Base-by-base conservation (phyloP, 768 basidiomycete genomes). In the Trametes coccinea region DNA sequence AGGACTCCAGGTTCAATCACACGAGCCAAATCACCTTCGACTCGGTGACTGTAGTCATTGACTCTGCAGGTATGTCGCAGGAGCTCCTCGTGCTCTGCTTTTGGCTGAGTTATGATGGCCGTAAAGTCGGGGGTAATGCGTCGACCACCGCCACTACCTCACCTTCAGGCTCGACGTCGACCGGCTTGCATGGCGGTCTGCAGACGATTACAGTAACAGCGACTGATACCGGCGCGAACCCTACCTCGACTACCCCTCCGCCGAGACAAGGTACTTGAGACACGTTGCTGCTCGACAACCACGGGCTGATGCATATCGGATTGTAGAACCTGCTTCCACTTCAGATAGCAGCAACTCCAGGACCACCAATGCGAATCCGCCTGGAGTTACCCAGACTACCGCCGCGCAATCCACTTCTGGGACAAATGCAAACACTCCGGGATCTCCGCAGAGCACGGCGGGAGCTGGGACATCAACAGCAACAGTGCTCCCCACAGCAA, bases 11-110 rank as follows among this genome's bases (percentile, higher is more conserved):
- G 9, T 67, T 65, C 56, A 59, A 64, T 29, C 47, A 57, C 29
- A 48, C 59, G 13, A 70, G 71, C 33, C 56, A 70, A 48, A 61
- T 74, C 50, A 73, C 66, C 3, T 71, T 75, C 34, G 64, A 69
- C 39, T 66, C 67, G 40, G 53, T 73, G 16, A 54, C 62, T 9
- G 66, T 73, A 22, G 52, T 56, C 16, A 33, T 45, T 3, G 58
- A 47, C 22, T 14, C 48, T 10, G 27, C 17, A 22, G 60, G 56
- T 62, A 16, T n/a, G n/a, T n/a, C n/a, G n/a, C n/a, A n/a, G n/a
- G n/a, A n/a, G n/a, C n/a, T n/a, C n/a, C n/a, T n/a, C n/a, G n/a
- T n/a, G n/a, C n/a, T n/a, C n/a, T n/a, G n/a, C 5, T 31, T 4
- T 34, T 9, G 3, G 45, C 45, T 46, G 7, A 34, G n/a, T 17